These are phyloP conservation scores for Boletus rufocinnamomeus DNA, from an alignment of 768 basidiomycete genomes.

Conservation along the genomic window DNA sequence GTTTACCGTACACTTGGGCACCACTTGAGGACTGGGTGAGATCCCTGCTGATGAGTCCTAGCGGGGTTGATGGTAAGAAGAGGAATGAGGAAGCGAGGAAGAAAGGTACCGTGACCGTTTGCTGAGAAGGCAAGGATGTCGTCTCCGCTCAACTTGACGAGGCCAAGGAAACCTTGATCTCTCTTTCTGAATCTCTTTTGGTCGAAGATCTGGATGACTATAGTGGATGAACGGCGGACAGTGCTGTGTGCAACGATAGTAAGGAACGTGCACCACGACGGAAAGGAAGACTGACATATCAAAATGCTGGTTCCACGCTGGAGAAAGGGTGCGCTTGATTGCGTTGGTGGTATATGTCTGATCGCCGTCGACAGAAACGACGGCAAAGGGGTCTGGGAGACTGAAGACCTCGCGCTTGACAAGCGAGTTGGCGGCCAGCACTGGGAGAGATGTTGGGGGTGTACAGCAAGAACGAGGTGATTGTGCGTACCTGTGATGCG, in stretches of 20 bases:
- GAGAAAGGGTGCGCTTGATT: constrained; percentile 65
- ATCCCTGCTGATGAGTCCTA: constrained; percentile 74
- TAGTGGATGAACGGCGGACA: constrained; percentile 71
- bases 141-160: constrained; percentile 55
- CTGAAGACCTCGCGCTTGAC: constrained; percentile 77
- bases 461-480: not conserved
- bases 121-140: constrained; percentile 54
- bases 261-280: constrained; percentile 5
- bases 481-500: constrained; percentile 27
- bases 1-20: constrained; percentile 73
- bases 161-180: constrained; percentile 76
- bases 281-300: constrained; percentile 62
- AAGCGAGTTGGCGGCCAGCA: constrained; percentile 74
- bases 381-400: constrained; percentile 87
- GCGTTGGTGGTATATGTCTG: constrained; percentile 79
- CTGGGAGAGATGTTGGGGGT: constrained; percentile 40
- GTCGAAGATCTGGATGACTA: constrained; percentile 89
- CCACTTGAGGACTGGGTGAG: constrained; percentile 32
- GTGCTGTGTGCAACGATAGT: constrained; percentile 41
- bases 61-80: constrained; percentile 14
- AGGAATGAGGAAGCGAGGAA: not conserved
- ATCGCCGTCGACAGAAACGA: constrained; percentile 83
- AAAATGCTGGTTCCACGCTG: constrained; percentile 85
- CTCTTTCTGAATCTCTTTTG: constrained; percentile 84
- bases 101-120: constrained; percentile 45